phyloP scores from a whole-genome alignment of 371 early-diverging fungal genomes.

The Rhizopus microsporus region DNA sequence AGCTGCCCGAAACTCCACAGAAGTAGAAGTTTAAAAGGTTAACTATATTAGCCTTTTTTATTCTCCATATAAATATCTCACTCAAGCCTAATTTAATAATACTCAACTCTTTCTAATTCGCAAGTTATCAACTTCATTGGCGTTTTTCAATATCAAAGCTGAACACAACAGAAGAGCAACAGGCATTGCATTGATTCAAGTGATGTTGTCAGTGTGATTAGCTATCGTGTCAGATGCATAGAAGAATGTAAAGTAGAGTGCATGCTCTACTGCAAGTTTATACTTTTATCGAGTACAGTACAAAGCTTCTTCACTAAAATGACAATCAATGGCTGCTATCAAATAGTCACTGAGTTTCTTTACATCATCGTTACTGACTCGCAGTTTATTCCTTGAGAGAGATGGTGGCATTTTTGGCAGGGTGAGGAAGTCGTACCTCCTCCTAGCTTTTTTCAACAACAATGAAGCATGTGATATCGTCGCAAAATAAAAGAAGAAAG shows the following conservation, averaged over 20 bases:
- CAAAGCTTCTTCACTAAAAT: constrained; percentile 18
- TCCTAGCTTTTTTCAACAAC: constrained; percentile 18
- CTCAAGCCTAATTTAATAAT: too few species aligned
- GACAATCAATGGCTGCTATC: constrained; percentile 13
- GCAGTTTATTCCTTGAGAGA: constrained; percentile 11
- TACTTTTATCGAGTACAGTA: constrained; percentile 21
- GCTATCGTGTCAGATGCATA: too few species aligned
- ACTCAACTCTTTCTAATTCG: too few species aligned
- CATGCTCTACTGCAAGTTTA: constrained; percentile 8
- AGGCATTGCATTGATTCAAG: too few species aligned
- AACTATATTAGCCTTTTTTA: constrained; percentile 13
- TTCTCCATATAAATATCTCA: neutral
- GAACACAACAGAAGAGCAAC: too few species aligned
- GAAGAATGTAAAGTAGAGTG: too few species aligned
- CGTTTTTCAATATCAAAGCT: too few species aligned
- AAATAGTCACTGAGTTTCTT: constrained; percentile 18
- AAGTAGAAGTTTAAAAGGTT: constrained; percentile 10
- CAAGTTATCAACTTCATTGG: too few species aligned
- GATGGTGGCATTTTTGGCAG: constrained; percentile 12
- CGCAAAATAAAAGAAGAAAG: too few species aligned
- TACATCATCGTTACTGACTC: constrained; percentile 14
- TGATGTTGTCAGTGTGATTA: too few species aligned
- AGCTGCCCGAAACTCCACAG: constrained; percentile 6
- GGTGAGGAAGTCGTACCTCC: constrained; percentile 12
- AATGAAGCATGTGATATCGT: constrained; percentile 2